These are phyloP conservation scores for Coix lacrymajobi DNA, from an alignment of 176 grass and related monocot genomes.

Conservation along the genomic window DNA sequence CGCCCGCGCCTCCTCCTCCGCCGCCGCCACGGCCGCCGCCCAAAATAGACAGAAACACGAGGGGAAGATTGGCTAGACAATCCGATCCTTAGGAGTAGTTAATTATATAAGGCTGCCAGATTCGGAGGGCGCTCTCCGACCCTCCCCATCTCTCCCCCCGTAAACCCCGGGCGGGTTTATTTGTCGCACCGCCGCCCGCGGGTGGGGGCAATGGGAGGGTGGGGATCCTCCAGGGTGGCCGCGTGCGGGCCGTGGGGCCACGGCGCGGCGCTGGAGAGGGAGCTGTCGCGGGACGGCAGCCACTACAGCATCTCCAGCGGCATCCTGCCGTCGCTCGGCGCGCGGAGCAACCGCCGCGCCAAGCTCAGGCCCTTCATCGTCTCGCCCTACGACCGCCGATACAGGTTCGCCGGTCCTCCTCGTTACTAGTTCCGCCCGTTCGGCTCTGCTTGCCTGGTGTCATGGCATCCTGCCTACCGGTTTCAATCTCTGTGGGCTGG, in stretches of 20 bases:
- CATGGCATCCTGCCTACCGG: neutral
- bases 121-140: neutral
- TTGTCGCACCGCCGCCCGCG: neutral
- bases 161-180: conserved; percentile 9
- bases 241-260: conserved; percentile 39
- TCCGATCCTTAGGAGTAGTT: neutral
- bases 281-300: conserved; percentile 78
- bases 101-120: neutral
- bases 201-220: conserved; percentile 26
- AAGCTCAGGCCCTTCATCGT: conserved; percentile 59
- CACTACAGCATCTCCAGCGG: conserved; percentile 93
- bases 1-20: neutral
- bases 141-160: neutral
- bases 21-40: neutral
- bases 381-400: conserved; percentile 76
- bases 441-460: neutral
- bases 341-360: conserved; percentile 63
- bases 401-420: conserved; percentile 42
- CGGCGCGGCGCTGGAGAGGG: conserved; percentile 16
- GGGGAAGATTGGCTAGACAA: neutral
- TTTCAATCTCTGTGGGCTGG: neutral
- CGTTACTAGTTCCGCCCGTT: neutral
- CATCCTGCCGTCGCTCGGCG: conserved; percentile 88
- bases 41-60: neutral
- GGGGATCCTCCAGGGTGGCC: conserved; percentile 15